Conservation (phyloP, 192 early-diverging fungal genomes). For the Backusella tarrabulga region DNA sequence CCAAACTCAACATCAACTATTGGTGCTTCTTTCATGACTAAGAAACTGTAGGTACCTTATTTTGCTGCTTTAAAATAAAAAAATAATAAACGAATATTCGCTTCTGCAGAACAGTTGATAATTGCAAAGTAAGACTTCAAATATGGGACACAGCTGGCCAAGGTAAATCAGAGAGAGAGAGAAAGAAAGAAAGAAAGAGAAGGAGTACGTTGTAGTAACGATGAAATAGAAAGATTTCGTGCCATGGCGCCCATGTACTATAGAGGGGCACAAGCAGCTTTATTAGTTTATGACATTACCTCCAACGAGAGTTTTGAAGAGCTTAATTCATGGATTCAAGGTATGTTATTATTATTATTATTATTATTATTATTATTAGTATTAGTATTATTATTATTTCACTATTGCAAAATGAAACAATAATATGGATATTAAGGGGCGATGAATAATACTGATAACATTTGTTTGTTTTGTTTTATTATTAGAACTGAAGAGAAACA, state of each 20-base stretch:
- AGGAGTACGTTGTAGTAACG: background rate
- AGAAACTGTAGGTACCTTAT: constrained; percentile 56
- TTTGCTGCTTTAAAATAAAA: background rate
- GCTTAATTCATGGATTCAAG: constrained; percentile 66
- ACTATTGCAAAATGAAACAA: background rate
- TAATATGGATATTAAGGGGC: background rate
- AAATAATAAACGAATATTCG: background rate
- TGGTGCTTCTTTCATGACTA: constrained; percentile 75
- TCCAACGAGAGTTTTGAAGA: constrained; percentile 68
- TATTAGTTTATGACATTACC: constrained; percentile 75
- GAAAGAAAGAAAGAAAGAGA: background rate
- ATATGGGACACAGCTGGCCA: constrained; percentile 93
- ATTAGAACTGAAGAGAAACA: constrained; percentile 62
- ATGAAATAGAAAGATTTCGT: constrained; percentile 60
- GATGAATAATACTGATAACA: background rate
- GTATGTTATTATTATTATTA: background rate
- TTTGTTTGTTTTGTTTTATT: background rate
- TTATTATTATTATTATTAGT: background rate
- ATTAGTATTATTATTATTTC: background rate
- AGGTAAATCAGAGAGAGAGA: constrained; percentile 34
- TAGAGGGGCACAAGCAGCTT: constrained; percentile 69
- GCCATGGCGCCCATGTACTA: constrained; percentile 80
- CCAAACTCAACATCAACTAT: constrained; percentile 75
- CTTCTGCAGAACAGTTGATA: constrained; percentile 55
- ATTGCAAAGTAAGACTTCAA: constrained; percentile 74